A percentile compares a stretch with the other conserved stretches of the same genome.
phyloP scores from a whole-genome alignment of 2,329 filamentous ascomycete genomes.

The Boeremia exigua region DNA sequence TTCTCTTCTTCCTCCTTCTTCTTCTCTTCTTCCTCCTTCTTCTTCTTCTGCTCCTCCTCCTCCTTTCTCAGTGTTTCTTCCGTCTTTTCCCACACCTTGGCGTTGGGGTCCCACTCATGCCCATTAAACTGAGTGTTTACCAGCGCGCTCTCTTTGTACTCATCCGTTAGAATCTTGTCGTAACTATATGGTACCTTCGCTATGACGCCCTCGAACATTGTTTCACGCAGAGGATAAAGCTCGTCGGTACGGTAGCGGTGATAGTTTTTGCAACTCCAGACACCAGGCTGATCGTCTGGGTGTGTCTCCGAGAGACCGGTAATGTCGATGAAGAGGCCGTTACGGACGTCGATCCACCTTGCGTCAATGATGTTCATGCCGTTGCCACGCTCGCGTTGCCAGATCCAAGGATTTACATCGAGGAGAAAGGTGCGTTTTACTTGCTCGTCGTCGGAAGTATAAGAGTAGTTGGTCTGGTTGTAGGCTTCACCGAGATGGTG shows the following conservation, averaged over 20 bases:
- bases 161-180: slow-evolving; percentile 68
- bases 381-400: slow-evolving; percentile 66
- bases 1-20: slow-evolving; percentile 8
- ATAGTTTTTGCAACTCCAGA: slow-evolving; percentile 81
- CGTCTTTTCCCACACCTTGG: slow-evolving; percentile 65
- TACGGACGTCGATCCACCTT: slow-evolving; percentile 78
- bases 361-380: slow-evolving; percentile 83
- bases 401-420: slow-evolving; percentile 76
- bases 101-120: slow-evolving; percentile 65
- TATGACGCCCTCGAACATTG: slow-evolving; percentile 74
- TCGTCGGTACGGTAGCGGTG: slow-evolving; percentile 75
- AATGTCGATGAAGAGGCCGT: slow-evolving; percentile 83
- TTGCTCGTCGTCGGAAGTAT: slow-evolving; percentile 41
- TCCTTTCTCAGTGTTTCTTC: slow-evolving; percentile 23
- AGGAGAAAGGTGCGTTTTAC: slow-evolving; percentile 68
- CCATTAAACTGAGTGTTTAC: slow-evolving; percentile 66
- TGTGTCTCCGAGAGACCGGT: slow-evolving; percentile 76
- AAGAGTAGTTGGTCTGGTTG: slow-evolving; percentile 70
- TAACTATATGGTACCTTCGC: slow-evolving; percentile 74
- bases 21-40: slow-evolving; percentile 15
- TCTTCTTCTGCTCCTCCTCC: slow-evolving; percentile 20
- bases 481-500: slow-evolving; percentile 67
- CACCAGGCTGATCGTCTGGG: slow-evolving; percentile 62
- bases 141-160: slow-evolving; percentile 69
- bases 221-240: slow-evolving; percentile 76